Base-by-base conservation (phyloP, 2,329 filamentous ascomycete species). In the Exophiala mesophila region DNA sequence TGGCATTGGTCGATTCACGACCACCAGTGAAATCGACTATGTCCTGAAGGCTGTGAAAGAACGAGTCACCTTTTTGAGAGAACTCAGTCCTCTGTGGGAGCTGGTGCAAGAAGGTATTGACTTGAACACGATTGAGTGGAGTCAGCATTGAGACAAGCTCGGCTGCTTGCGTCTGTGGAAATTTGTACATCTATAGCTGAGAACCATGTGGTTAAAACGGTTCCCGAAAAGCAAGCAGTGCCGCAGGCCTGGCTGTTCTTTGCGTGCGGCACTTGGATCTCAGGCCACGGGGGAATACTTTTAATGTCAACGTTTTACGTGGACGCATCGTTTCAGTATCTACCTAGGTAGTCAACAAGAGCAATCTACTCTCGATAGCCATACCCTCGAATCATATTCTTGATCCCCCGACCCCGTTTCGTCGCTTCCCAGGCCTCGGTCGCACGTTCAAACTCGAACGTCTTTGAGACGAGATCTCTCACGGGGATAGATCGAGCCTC, bases 111-210 rank as follows among this genome's bases (percentile, higher is more conserved):
- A 98, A 65, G 92, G 92, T 12, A 79, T 98, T 52, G 92, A 95
- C 61, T 70, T 98, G 55, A 86, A 94, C 67, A 95, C 88, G 31
- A 98, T 98, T 59, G 83, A 98, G 69, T 98, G 92, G 92, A 94
- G 85, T 63, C 89, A 96, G 71, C 92, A 98, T 67, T 97, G 72
- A 77, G 23, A 7, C n/a, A n/a, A 26, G 23, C 23, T 26, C 23
- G 6, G 6, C 7, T 26, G 23, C 23, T 26, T 12, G n/a, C n/a
- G n/a, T n/a, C n/a, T n/a, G n/a, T n/a, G n/a, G n/a, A n/a, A n/a
- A n/a, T n/a, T 26, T 26, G 23, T 26, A 26, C 12, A 26, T 26
- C 6, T 26, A 26, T 26, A 12, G 23, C 23, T 26, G 12, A 7
- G 23, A 26, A 26, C 23, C 6, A 26, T n/a, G n/a, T n/a, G n/a